A percentile compares a stretch with the other conserved stretches of the same genome.
Evolutionary conservation across 2,329 filamentous ascomycete genomes (phyloP).

Genomic region (Exserohilum rostratum): DNA sequence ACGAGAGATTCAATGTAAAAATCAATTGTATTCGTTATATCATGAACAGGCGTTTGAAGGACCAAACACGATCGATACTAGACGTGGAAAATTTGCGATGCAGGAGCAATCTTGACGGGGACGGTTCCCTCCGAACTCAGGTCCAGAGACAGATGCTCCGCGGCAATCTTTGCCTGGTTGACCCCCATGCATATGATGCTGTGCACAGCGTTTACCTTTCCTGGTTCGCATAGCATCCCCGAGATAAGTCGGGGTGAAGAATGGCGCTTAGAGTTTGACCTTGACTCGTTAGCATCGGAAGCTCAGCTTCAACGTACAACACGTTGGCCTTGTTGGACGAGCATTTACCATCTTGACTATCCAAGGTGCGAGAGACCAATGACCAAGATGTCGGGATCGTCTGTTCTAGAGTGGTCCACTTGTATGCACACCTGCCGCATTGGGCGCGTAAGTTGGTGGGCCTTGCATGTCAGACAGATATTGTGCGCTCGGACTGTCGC

Average conservation of each 20-base stretch:
- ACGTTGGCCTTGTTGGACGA: background rate
- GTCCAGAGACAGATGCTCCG: too few relatives aligned
- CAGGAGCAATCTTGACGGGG: too few relatives aligned
- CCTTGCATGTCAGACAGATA: constrained; percentile 4
- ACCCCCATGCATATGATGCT: too few relatives aligned
- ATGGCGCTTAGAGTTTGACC: too few relatives aligned
- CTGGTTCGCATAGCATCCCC: constrained; percentile 1
- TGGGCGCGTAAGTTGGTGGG: constrained; percentile 1
- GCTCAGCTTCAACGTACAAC: background rate
- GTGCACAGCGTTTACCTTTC: background rate
- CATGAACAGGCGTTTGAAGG: too few relatives aligned
- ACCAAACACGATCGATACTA: too few relatives aligned
- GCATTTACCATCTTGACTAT: background rate
- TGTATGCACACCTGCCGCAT: background rate
- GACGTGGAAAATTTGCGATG: too few relatives aligned
- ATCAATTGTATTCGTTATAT: too few relatives aligned
- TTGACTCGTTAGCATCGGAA: too few relatives aligned
- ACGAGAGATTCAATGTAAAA: background rate
- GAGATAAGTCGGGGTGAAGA: too few relatives aligned
- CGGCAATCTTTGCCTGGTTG: too few relatives aligned
- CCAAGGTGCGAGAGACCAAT: background rate
- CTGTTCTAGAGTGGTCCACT: background rate
- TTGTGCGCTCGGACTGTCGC: background rate
- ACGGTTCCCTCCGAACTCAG: too few relatives aligned
- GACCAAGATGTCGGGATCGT: background rate